Evolutionary conservation across 164 flowering plant species (phyloP), one percentile per base, ranked within the genome.

Genomic region (Aristolochia contorta): DNA sequence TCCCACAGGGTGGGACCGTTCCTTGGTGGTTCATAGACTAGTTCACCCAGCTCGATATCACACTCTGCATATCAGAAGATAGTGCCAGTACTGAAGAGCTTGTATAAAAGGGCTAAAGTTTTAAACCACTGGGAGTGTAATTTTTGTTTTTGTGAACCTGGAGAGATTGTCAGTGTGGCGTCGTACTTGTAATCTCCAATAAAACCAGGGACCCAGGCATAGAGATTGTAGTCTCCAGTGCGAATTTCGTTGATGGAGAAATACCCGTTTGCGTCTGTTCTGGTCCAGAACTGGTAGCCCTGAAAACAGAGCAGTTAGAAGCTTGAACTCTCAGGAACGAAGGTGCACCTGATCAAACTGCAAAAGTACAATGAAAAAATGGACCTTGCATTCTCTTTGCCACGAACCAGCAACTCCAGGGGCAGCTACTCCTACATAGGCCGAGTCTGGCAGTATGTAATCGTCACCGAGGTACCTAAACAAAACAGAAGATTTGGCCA

Each of bases 1-100:
- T 92, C 98, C 96, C 96, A 92, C 53, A 92, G 53, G 1, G 96
- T 89, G 0, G 95, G 93, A 0, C 96, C 96, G 62, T 78, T 73
- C 73, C 98, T 79, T 52, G 87, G 91, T n/a, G 98, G 88, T 64
- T 79, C 76, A 60, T 74, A 85, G 2, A 79, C 77, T n/a, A 85
- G 66, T 52, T 78, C 78, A 56, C 84, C 84, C 69, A 87, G 18
- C 27, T 78, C 78, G 54, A 81, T 72, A 4, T 77, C 67, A 66
- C 74, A 70, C 52, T 91, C 98, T 91, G 83, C 15, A 65, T 16
- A 25, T 23, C 59, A 53, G 20, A 16, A 13, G 25, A 13, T n/a
- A n/a, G n/a, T n/a, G n/a, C n/a, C n/a, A n/a, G n/a, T n/a, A n/a
- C n/a, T n/a, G n/a, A n/a, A n/a, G n/a, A n/a, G n/a, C n/a, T n/a